Conservation (phyloP, 805 yeast species). For the Wickerhamiella nectarea region DNA sequence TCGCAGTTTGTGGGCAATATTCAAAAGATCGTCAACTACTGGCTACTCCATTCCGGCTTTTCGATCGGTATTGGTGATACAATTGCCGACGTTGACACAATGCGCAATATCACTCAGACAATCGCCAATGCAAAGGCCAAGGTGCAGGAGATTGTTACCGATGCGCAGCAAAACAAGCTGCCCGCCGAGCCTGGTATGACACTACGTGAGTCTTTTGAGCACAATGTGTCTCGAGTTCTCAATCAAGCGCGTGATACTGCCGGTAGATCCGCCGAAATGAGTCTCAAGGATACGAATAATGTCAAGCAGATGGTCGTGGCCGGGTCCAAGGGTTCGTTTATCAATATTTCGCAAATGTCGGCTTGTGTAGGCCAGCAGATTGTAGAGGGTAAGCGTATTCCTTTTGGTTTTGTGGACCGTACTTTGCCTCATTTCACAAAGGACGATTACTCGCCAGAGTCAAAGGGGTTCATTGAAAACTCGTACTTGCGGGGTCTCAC, state of each 20-base stretch:
- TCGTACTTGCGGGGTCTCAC: conserved; percentile 94
- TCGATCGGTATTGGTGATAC: conserved; percentile 99
- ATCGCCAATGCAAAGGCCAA: conserved; percentile 85
- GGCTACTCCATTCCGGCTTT: conserved; percentile 94
- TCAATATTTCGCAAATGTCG: conserved; percentile 97
- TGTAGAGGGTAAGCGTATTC: conserved; percentile 98
- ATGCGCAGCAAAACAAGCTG: conserved; percentile 77
- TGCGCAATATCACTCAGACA: conserved; percentile 85
- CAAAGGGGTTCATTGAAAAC: conserved; percentile 95
- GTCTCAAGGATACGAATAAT: conserved; percentile 83
- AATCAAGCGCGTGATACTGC: conserved; percentile 99
- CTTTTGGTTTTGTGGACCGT: conserved; percentile 93
- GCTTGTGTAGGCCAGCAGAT: conserved; percentile 99
- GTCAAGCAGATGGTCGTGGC: conserved; percentile 99
- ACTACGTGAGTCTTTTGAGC: conserved; percentile 93
- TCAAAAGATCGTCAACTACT: conserved; percentile 89
- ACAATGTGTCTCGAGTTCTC: conserved; percentile 84
- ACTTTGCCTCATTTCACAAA: conserved; percentile 95
- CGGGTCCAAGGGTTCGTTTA: conserved; percentile 98
- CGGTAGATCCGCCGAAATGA: conserved; percentile 96
- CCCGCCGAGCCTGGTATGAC: conserved; percentile 99
- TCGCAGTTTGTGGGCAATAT: conserved; percentile 82
- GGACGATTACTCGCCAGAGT: conserved; percentile 97
- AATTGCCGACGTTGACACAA: conserved; percentile 93
- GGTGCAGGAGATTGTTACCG: conserved; percentile 85